Base-by-base conservation (phyloP, 305 asterid genomes). In the Solanum hybrid region DNA sequence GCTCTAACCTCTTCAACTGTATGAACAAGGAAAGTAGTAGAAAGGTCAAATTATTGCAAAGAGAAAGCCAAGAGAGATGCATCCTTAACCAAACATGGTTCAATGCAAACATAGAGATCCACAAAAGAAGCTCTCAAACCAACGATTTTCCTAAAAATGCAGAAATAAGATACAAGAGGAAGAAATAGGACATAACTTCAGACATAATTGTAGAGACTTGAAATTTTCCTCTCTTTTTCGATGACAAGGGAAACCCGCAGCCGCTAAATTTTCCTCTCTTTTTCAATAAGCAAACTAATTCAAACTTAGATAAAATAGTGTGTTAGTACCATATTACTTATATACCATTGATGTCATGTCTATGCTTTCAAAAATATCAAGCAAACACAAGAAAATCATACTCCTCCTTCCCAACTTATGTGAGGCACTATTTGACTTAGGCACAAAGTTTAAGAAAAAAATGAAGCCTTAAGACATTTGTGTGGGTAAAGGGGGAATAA, bases 1-100 rank as follows among this genome's bases (percentile, higher is more conserved):
- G 94, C 95, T 97, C 99, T 89, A 96, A 91, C 91, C 98, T 95
- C 95, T 95, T 97, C 91, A 97, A 92, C 99, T 97, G 96, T 85
- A 91, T 86, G 72, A 78, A 91, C 86, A 45, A 78, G 75, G 15
- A 76, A 75, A 90, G 37, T 31, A 80, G 87, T 92, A 56, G 73
- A 35, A 86, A 89, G 40, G 19, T 89, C 22, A 60, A 38, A 71
- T 7, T 66, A 36, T 42, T 42, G 38, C 38, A 27, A 45, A 19
- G 66, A n/a, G 60, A 82, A 82, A 11, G 40, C 32, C 11, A 29
- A 82, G 73, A 45, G 73, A 82, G 60, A 36, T 7, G n/a, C 60
- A 79, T 82, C 88, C 51, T 79, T 31, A 60, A 71, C 14, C 78
- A 38, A 66, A 64, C 27, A 42, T 73, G 85, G 51, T 72, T 86